Evolutionary conservation across 2,329 filamentous ascomycete species (phyloP), one percentile per base, ranked within the genome.

Genomic region (Fusarium albosuccineum): DNA sequence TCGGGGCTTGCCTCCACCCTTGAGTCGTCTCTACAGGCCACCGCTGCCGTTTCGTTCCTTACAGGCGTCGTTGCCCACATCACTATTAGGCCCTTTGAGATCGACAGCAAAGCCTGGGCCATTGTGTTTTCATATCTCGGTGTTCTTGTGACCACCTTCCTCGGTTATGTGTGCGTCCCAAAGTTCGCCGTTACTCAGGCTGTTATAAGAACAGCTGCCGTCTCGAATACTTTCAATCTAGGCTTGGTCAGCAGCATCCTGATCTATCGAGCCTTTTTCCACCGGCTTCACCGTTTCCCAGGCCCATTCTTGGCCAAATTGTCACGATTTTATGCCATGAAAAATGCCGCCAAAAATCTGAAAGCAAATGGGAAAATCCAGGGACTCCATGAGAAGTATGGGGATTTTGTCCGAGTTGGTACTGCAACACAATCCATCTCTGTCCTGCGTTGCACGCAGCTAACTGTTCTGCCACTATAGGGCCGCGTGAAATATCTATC

Each of bases 361-460:
- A 55, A 61, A 11, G 26, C 56, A 1, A 51, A 66, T 9, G 64
- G 64, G 14, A 56, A 66, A 8, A 46, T 64, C 2, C 60, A 64
- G n/a, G 37, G 46, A 5, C 45, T 61, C 10, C 64, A 66, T 3
- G 39, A 59, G 5, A 51, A 48, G 2, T 66, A 66, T 7, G 64
- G 60, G 4, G 64, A 66, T 11, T 55, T 66, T 58, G 64, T 66
- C n/a, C 60, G 64, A 9, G 33, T 64, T 2, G 64, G 60, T 66
- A 64, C 29, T 34, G 7, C 2, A 22, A 0, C 1, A 34, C 3
- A 17, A n/a, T 22, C 22, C 22, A 22, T 5, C 22, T 22, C 22
- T 22, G 22, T 22, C 22, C 22, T 22, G 22, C 22, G 22, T 22
- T 22, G 13, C 3, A 49, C 4, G 17, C 1, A 41, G 6, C 8